Base-by-base conservation (phyloP, 257 asterid genomes). In the Schizonepeta tenuifolia region DNA sequence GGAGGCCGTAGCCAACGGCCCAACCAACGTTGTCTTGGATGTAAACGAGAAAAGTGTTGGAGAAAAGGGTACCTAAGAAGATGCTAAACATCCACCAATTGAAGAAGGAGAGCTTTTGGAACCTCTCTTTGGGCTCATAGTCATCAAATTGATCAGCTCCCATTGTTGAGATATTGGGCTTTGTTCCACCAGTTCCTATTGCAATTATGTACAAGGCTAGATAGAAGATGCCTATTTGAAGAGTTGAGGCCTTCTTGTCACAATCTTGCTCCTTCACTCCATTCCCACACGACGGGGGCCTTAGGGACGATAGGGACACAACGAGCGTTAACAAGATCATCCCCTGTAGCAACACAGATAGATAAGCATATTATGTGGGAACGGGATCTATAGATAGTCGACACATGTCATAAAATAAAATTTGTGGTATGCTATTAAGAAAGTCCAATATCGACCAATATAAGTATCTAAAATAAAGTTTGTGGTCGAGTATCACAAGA, bases 61-160 rank as follows among this genome's bases (percentile, higher is more conserved):
- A 78, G 75, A 89, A 82, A 9, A 89, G 86, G 21, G 88, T 85
- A 2, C 96, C 96, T 7, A 85, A 38, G 62, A 89, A 89, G 60
- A 89, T 78, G 80, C 96, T 86, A 50, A 86, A 89, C 89, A 83
- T 79, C 96, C 95, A 88, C 95, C 95, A 88, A 22, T 88, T 88
- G 83, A 88, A 88, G 83, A 86, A 88, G 7, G 95, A 89, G 46
- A 89, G 85, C 81, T 89, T 89, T 51, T 82, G 89, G 36, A 65
- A 50, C 79, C 68, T 89, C 67, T 86, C 90, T 53, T 83, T 85
- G 11, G 90, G 86, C 63, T 86, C 88, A 63, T 65, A 83, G 22
- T 86, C 87, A 66, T 86, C 92, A 28, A 89, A 89, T 12, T 89
- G 96, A 75, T 86, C 96, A 21, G 96, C 96, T 12, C 92, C 96